Conservation (phyloP, 2,329 filamentous ascomycete genomes). For the Cercospora zeina region DNA sequence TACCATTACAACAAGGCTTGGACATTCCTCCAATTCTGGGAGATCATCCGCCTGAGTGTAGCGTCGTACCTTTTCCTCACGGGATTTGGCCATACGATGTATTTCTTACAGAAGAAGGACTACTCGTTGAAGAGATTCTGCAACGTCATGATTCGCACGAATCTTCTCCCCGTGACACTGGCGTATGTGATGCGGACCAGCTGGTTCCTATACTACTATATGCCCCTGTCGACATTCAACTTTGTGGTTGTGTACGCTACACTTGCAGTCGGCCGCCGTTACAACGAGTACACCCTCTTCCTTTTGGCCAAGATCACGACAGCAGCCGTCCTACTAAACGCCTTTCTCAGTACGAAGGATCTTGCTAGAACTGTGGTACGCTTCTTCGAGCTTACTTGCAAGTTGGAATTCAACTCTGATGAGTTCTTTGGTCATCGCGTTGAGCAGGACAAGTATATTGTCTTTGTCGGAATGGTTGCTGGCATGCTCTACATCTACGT, state of each 20-base stretch:
- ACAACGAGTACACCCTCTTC: conserved; percentile 48
- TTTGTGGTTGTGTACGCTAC: conserved; percentile 60
- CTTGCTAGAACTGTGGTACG: conserved; percentile 48
- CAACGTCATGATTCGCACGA: conserved; percentile 58
- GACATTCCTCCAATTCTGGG: conserved; percentile 54
- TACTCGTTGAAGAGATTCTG: conserved; percentile 57
- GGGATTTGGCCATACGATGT: conserved; percentile 61
- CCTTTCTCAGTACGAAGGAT: conserved; percentile 43
- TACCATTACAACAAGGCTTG: conserved; percentile 61
- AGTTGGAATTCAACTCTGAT: conserved; percentile 51
- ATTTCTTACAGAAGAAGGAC: conserved; percentile 58
- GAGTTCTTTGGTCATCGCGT: conserved; percentile 55
- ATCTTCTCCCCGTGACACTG: conserved; percentile 56
- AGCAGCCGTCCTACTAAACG: conserved; percentile 47
- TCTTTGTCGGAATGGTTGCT: conserved; percentile 58
- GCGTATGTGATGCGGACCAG: conserved; percentile 59
- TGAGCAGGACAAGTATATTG: conserved; percentile 56
- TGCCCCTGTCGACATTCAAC: conserved; percentile 62
- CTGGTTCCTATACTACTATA: conserved; percentile 61
- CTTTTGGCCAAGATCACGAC: conserved; percentile 53
- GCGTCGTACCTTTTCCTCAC: conserved; percentile 64
- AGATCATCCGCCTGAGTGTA: conserved; percentile 56
- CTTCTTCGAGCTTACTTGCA: conserved; percentile 47
- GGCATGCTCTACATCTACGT: conserved; percentile 47
- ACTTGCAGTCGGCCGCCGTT: conserved; percentile 46